A percentile compares a stretch with the other conserved stretches of the same genome.
Conservation (phyloP, 805 yeast genomes). For the Suhomyces sp. region DNA sequence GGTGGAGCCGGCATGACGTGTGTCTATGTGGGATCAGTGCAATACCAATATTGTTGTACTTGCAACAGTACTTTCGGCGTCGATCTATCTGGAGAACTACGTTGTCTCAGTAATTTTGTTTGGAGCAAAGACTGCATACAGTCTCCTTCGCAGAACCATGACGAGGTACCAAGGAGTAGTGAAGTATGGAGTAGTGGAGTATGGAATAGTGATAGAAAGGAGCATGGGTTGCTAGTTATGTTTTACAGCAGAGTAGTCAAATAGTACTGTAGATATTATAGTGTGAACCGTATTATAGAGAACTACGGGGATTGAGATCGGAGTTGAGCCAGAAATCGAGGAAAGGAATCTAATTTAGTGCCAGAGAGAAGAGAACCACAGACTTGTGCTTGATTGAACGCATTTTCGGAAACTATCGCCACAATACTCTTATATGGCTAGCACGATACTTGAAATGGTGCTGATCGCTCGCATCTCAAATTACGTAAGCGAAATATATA, state of each 20-base stretch:
- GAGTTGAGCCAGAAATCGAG: neutral
- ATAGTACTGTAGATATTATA: neutral
- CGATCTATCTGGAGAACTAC: neutral
- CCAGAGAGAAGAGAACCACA: neutral
- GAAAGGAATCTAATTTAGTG: too few species aligned
- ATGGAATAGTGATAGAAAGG: too few species aligned
- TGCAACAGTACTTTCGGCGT: neutral
- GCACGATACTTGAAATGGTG: too few species aligned
- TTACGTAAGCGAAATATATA: neutral
- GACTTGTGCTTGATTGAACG: too few species aligned
- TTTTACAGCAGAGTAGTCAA: too few species aligned
- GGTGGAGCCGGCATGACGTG: slow-evolving; percentile 44
- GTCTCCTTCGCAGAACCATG: neutral
- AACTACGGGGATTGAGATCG: too few species aligned
- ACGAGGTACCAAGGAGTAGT: neutral
- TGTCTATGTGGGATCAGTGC: neutral
- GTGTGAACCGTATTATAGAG: too few species aligned
- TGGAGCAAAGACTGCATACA: slow-evolving; percentile 1
- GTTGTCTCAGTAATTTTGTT: neutral
- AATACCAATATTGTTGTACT: neutral
- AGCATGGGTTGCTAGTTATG: too few species aligned
- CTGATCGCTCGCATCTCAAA: too few species aligned
- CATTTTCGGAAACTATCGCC: too few species aligned
- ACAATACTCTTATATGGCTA: too few species aligned
- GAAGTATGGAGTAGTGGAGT: too few species aligned